phyloP scores from a whole-genome alignment of 2,329 filamentous ascomycete genomes.

The Seiridium cupressi region DNA sequence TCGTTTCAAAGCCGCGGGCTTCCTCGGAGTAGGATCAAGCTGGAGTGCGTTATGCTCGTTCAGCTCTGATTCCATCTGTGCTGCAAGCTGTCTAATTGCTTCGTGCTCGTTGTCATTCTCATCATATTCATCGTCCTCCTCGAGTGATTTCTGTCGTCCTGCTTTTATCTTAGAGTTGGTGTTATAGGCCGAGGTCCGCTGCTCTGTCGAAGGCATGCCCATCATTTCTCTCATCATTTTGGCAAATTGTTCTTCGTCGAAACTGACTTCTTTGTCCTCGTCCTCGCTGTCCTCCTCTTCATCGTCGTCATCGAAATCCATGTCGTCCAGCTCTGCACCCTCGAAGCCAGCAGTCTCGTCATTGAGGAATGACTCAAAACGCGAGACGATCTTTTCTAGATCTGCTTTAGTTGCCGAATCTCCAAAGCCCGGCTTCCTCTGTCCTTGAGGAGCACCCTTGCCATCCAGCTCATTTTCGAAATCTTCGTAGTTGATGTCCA shows the following conservation, averaged over 20 bases:
- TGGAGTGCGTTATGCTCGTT: slow-evolving; percentile 66
- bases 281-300: slow-evolving; percentile 57
- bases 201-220: slow-evolving; percentile 51
- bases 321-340: slow-evolving; percentile 71
- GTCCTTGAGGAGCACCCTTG: slow-evolving; percentile 28
- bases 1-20: slow-evolving; percentile 27
- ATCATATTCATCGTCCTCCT: slow-evolving; percentile 32
- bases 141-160: slow-evolving; percentile 20
- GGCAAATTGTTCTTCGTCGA: slow-evolving; percentile 82
- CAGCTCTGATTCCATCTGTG: slow-evolving; percentile 72
- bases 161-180: slow-evolving; percentile 9
- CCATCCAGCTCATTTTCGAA: slow-evolving; percentile 77
- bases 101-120: slow-evolving; percentile 42
- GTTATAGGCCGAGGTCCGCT: background rate
- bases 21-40: slow-evolving; percentile 38
- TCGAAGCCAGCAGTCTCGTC: slow-evolving; percentile 80
- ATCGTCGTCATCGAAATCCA: slow-evolving; percentile 59
- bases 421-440: slow-evolving; percentile 49
- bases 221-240: slow-evolving; percentile 92
- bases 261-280: slow-evolving; percentile 74
- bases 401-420: slow-evolving; percentile 69
- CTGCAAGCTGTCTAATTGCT: slow-evolving; percentile 63
- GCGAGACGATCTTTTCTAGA: slow-evolving; percentile 84
- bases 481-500: slow-evolving; percentile 87
- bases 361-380: slow-evolving; percentile 90